Evolutionary conservation across 768 basidiomycete genomes (phyloP), one percentile per base, ranked within the genome.

Genomic region (Leucocoprinus birnbaumii): DNA sequence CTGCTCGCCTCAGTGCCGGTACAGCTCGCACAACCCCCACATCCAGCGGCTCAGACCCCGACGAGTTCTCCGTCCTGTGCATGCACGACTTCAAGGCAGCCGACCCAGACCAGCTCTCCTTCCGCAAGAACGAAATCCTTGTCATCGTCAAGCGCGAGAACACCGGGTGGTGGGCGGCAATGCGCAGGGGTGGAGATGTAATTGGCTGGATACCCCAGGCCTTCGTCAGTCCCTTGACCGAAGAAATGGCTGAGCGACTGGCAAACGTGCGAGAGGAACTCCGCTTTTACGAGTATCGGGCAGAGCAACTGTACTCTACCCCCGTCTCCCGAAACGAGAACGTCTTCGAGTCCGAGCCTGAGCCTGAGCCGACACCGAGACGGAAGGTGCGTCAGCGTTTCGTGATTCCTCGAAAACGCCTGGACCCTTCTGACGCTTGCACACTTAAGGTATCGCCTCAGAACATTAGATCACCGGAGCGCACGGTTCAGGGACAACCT

Each of bases 111-210:
- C 82, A 85, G 53, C 74, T 91, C 16, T 70, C 79, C 3, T 89
- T 91, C 66, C 68, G 68, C 38, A 80, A 80, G 69, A 80, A 82
- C 58, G 89, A 91, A 59, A 79, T 90, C 19, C 68, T 92, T 25
- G 78, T 81, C 21, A 72, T 91, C 49, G 73, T 91, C 43, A 83
- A 83, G 66, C 76, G 80, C 66, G 87, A 90, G 66, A 75, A 78
- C 11, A 80, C 84, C 1, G 89, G 90, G 9, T 91, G 89, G 89
- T 91, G 89, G 87, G 89, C 86, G 18, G 90, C 89, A 18, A 79
- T 87, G 69, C 74, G 82, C 21, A 68, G 69, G 10, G 74, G 74
- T 35, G 79, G 78, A 11, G 71, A 77, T 47, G 65, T 68, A 31
- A 75, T 88, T 27, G 87, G 89, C 44, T 91, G 90, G 90, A 83